Percentiles rank a stretch among this genome's conserved stretches.
Conservation (phyloP, 192 early-diverging fungal species). For the Backusella tuberculispora region DNA sequence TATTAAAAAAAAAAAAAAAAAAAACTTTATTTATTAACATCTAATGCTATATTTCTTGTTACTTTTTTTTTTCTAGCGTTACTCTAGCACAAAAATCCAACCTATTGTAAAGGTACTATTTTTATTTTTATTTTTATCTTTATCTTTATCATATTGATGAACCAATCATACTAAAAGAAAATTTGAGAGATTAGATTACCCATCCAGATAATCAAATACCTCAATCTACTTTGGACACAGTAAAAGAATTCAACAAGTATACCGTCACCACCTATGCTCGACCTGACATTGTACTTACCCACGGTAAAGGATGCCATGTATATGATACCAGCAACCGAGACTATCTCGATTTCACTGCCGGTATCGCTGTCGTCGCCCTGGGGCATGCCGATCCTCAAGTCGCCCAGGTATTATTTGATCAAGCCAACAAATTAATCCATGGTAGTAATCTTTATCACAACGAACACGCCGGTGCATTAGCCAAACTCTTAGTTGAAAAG, state of each 20-base stretch:
- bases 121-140: neutral
- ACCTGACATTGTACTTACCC: slow-evolving; percentile 73
- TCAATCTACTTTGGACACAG: slow-evolving; percentile 43
- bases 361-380: slow-evolving; percentile 93
- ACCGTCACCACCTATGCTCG: slow-evolving; percentile 73
- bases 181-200: slow-evolving; percentile 39
- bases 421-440: slow-evolving; percentile 85
- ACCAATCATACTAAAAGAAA: neutral
- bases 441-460: slow-evolving; percentile 93
- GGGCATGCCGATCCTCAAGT: slow-evolving; percentile 87
- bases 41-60: neutral
- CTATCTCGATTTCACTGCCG: slow-evolving; percentile 92
- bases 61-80: neutral
- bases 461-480: slow-evolving; percentile 81
- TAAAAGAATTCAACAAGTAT: slow-evolving; percentile 60
- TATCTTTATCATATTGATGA: neutral
- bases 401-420: slow-evolving; percentile 72
- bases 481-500: slow-evolving; percentile 70
- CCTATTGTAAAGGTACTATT: slow-evolving; percentile 17
- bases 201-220: slow-evolving; percentile 55
- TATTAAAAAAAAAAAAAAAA: neutral
- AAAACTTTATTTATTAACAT: neutral
- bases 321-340: slow-evolving; percentile 75
- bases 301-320: slow-evolving; percentile 82
- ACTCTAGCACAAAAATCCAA: slow-evolving; percentile 1